These are phyloP conservation scores for Gloeostereum incarnatum DNA, from an alignment of 768 basidiomycete species.

Conservation along the genomic window DNA sequence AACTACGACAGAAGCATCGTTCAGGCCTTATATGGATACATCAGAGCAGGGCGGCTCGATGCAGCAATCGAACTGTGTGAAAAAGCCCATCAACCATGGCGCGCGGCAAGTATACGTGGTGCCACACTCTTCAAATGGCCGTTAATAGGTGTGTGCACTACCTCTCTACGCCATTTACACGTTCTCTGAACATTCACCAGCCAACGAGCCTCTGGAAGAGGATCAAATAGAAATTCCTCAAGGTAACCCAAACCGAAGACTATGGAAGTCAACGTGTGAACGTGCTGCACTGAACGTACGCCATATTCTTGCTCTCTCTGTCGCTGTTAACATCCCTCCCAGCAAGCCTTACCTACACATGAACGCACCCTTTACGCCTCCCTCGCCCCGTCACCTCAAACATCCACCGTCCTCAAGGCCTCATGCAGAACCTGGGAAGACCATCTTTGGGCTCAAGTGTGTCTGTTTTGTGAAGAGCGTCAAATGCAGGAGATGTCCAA, in stretches of 20 bases:
- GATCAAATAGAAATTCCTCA: slow-evolving; percentile 42
- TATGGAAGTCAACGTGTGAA: slow-evolving; percentile 87
- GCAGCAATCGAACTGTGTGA: slow-evolving; percentile 78
- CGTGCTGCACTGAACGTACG: slow-evolving; percentile 71
- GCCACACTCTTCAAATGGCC: slow-evolving; percentile 72
- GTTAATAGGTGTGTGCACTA: slow-evolving; percentile 44
- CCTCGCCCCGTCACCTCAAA: slow-evolving; percentile 64
- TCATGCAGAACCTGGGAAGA: slow-evolving; percentile 92
- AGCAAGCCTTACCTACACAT: slow-evolving; percentile 50
- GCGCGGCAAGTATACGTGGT: slow-evolving; percentile 83
- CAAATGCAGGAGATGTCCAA: slow-evolving; percentile 59
- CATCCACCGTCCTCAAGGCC: slow-evolving; percentile 53
- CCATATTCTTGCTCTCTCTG: slow-evolving; percentile 7
- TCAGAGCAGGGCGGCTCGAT: slow-evolving; percentile 79
- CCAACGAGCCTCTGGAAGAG: slow-evolving; percentile 32
- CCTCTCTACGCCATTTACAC: neutral
- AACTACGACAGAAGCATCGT: slow-evolving; percentile 73
- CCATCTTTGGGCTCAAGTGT: slow-evolving; percentile 87
- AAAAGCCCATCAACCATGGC: slow-evolving; percentile 84
- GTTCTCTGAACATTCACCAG: slow-evolving; percentile 9
- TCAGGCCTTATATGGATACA: slow-evolving; percentile 70
- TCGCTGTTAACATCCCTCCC: neutral
- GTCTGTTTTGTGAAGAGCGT: slow-evolving; percentile 74
- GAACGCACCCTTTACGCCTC: slow-evolving; percentile 89
- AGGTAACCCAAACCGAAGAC: slow-evolving; percentile 67